phyloP scores from a whole-genome alignment of 768 basidiomycete species.

The Sporobolomyces pararoseus region DNA sequence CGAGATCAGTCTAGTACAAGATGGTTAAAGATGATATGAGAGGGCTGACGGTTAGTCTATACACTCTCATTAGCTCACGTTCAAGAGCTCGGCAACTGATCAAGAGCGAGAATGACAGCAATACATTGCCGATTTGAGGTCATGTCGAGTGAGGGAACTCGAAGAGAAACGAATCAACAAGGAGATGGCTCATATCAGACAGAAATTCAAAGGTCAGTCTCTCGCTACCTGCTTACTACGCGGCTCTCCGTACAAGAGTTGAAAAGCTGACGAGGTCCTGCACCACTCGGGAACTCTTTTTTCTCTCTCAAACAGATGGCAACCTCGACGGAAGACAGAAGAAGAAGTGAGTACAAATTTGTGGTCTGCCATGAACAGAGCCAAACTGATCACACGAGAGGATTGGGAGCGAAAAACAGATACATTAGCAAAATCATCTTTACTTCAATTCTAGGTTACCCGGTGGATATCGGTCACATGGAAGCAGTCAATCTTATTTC shows the following conservation, averaged over 20 bases:
- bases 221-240: not conserved
- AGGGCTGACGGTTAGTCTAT: conserved; percentile 33
- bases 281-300: not conserved
- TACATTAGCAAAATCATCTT: conserved; percentile 99
- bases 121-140: conserved; percentile 95
- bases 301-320: conserved; percentile 50
- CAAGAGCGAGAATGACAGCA: conserved; percentile 21
- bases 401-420: conserved; percentile 51
- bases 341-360: conserved; percentile 48
- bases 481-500: conserved; percentile 98
- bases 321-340: conserved; percentile 54
- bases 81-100: no score
- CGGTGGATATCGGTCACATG: conserved; percentile 98
- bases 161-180: conserved; percentile 99
- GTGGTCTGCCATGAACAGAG: not conserved
- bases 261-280: no score
- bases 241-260: no score
- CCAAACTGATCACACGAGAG: not conserved
- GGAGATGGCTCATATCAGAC: conserved; percentile 99
- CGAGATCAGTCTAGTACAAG: not conserved
- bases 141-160: conserved; percentile 89
- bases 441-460: conserved; percentile 95
- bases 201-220: conserved; percentile 86
- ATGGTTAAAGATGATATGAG: conserved; percentile 43
- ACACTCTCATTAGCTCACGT: no score